Evolutionary conservation across 1,139 yeast genomes (phyloP), one percentile per base, ranked within the genome.

Genomic region (Lodderomyces jiufengensis): DNA sequence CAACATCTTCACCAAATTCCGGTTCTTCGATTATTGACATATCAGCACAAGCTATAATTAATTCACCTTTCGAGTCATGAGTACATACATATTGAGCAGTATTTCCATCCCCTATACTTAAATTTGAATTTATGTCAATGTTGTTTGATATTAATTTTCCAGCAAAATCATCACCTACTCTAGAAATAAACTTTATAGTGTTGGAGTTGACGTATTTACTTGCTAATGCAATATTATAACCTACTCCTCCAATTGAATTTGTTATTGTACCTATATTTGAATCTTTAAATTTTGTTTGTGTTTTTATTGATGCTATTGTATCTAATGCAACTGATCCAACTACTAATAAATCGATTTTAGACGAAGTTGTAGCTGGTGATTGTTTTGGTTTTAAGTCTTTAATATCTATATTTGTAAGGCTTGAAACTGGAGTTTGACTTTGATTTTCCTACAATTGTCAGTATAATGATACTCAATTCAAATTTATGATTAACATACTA

Each of bases 251-350:
- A 8, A 85, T 55, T 0, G 84, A 69, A 5, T 79, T 68, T 2
- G 57, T 49, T 1, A 77, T 69, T 1, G 49, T 52, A 0, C 94
- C 92, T 0, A 94, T 92, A 44, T 84, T 84, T 1, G 95, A 86
- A 39, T 92, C 94, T 4, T 65, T 62, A 46, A 74, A 47, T 15
- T 59, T 52, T 12, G 61, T 50, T 1, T 55, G 50, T 0, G 52
- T 44, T 0, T 45, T 43, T 2, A 76, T 47, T 27, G 64, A 61
- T 32, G 79, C 77, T 3, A 83, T 77, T 2, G 85, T 67, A 51
- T 87, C 96, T 25, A 84, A 58, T 0, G 95, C 95, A 25, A 87
- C 63, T 1, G 94, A 79, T 0, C 96, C 96, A 15, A 85, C 66
- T 1, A 84, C 75, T 2, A 78, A 54, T 0, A 73, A 52, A 23